phyloP scores from a whole-genome alignment of 305 asterid genomes.

The Fraxinus xanthoxyloides region DNA sequence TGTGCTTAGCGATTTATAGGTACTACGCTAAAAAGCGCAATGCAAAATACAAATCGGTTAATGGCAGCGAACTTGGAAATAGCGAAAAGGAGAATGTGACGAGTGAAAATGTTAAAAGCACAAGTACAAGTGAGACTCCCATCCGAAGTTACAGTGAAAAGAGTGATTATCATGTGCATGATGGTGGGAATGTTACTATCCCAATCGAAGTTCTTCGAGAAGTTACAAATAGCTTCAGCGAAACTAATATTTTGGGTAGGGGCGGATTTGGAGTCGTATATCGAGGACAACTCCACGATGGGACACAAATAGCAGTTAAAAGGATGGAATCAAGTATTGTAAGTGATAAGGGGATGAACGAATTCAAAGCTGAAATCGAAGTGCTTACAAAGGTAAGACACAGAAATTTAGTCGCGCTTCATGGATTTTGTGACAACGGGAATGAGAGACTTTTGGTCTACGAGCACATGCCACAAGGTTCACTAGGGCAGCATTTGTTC shows the following conservation, averaged over 20 bases:
- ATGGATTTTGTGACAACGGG: conserved; percentile 66
- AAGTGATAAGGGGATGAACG: conserved; percentile 47
- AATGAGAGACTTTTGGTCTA: conserved; percentile 72
- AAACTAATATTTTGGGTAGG: conserved; percentile 55
- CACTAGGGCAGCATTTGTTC: conserved; percentile 58
- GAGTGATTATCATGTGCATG: conserved; percentile 37
- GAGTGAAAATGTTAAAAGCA: conserved; percentile 15
- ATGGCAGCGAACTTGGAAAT: conserved; percentile 16
- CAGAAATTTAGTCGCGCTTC: conserved; percentile 66
- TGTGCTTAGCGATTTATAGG: conserved; percentile 30
- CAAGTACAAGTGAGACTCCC: conserved; percentile 14
- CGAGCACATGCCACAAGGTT: conserved; percentile 86
- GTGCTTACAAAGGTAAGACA: conserved; percentile 77
- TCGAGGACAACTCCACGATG: conserved; percentile 59
- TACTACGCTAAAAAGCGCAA: conserved; percentile 18
- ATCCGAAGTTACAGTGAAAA: conserved; percentile 15
- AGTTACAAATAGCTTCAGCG: conserved; percentile 56
- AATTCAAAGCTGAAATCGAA: conserved; percentile 76
- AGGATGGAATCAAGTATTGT: conserved; percentile 60
- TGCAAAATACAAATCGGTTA: conserved; percentile 23
- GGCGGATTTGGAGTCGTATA: conserved; percentile 88
- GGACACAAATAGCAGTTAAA: conserved; percentile 74
- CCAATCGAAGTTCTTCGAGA: conserved; percentile 55
- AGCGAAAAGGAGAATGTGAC: neutral
- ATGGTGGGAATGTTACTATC: conserved; percentile 42